These are phyloP conservation scores for Acidiella bohemica DNA, from an alignment of 495 filamentous ascomycete genomes.

Conservation along the genomic window DNA sequence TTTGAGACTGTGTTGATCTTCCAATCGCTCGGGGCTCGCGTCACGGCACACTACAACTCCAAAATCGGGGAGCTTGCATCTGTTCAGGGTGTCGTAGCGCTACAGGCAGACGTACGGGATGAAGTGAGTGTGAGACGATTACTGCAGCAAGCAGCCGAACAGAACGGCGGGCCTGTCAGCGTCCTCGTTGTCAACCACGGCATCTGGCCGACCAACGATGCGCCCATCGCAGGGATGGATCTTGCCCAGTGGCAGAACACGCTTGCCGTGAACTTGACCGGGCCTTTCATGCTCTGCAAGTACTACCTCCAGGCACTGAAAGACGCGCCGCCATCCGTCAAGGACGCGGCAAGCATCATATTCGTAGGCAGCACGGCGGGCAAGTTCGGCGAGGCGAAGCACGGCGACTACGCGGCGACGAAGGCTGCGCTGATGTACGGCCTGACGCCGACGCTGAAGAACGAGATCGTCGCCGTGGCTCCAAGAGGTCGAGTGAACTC, in stretches of 20 bases:
- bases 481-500: constrained; percentile 14
- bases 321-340: background rate
- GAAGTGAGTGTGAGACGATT: constrained; percentile 6
- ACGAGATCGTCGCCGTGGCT: constrained; percentile 16
- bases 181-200: constrained; percentile 17
- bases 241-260: constrained; percentile 17
- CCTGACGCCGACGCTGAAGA: constrained; percentile 16
- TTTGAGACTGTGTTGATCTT: constrained; percentile 10
- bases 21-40: constrained; percentile 10
- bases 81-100: background rate
- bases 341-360: constrained; percentile 11
- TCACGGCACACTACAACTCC: constrained; percentile 18
- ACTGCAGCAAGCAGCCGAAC: constrained; percentile 4
- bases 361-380: constrained; percentile 19
- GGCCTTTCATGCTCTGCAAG: constrained; percentile 13
- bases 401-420: constrained; percentile 17
- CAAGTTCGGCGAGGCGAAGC: constrained; percentile 18
- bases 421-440: constrained; percentile 21
- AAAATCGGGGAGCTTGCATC: constrained; percentile 4
- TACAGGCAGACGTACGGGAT: constrained; percentile 18
- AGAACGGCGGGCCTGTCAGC: constrained; percentile 13
- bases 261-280: constrained; percentile 15
- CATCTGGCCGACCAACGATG: constrained; percentile 12
- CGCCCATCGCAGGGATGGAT: constrained; percentile 14
- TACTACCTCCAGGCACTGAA: constrained; percentile 10